Conservation (phyloP, 192 early-diverging fungal genomes). For the Allomyces arbusculus region DNA sequence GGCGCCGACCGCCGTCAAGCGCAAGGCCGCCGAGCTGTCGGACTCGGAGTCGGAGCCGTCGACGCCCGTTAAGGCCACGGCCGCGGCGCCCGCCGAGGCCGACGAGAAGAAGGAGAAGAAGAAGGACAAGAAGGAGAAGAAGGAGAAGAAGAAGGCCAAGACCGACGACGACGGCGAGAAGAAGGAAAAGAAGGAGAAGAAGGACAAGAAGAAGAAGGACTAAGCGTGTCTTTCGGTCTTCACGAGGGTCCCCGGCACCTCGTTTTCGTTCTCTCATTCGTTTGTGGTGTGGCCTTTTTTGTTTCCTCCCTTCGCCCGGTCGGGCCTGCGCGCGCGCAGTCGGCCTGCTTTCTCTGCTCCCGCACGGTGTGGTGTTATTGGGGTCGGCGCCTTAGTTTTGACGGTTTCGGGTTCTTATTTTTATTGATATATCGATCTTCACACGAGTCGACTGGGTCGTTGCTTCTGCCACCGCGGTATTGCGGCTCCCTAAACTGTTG, state of each 20-base stretch:
- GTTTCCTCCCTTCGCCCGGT: not conserved
- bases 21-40: conserved; percentile 13
- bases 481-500: too few relatives aligned
- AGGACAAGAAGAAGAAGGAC: conserved; percentile 20
- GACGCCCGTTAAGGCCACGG: conserved; percentile 14
- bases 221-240: conserved; percentile 1
- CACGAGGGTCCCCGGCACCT: too few relatives aligned
- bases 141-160: conserved; percentile 16
- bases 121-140: conserved; percentile 28
- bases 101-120: conserved; percentile 21
- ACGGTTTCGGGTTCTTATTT: too few relatives aligned
- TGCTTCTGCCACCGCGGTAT: too few relatives aligned
- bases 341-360: too few relatives aligned
- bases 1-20: conserved; percentile 13
- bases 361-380: too few relatives aligned
- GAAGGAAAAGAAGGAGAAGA: conserved; percentile 8
- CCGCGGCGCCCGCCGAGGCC: conserved; percentile 6
- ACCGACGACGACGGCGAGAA: not conserved
- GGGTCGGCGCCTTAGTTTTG: too few relatives aligned
- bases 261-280: too few relatives aligned
- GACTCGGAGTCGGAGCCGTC: conserved; percentile 12
- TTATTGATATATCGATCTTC: too few relatives aligned
- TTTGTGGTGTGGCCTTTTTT: not conserved
- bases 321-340: too few relatives aligned
- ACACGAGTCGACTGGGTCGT: too few relatives aligned